Base-by-base conservation (phyloP, 257 asterid genomes). In the Scutellaria galericulata region DNA sequence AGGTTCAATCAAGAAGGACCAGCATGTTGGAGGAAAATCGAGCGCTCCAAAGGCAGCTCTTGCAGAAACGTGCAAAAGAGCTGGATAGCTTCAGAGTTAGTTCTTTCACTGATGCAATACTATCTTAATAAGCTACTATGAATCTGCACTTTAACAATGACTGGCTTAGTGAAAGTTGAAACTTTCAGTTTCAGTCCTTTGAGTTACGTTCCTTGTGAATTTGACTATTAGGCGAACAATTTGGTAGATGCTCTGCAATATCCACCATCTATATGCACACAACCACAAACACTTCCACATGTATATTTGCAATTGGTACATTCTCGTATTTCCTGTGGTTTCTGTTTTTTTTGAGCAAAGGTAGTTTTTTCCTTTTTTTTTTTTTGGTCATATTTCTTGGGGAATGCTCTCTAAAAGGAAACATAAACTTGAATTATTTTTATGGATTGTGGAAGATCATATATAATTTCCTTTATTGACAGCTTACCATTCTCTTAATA, bases 51-150 rank as follows among this genome's bases (percentile, higher is more conserved):
- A 86, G 89, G 71, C 97, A 94, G 80, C 87, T 91, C 64, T 78
- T 94, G 75, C 97, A 91, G 84, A 91, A 89, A 84, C 95, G 84
- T 31, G 92, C 91, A 0, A 87, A 83, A 75, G 97, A 94, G 73
- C 96, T 94, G 1, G 99, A 94, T 80, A 83, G 85, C 84, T 84
- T 88, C 81, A 86, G 83, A 83, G 97, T 94, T 66, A 79, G 89
- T 84, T 81, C 56, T 70, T 55, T 83, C 59, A 18, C 64, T 79
- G 20, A 14, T 39, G 40, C 64, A 63, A 42, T 46, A 56, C 45
- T 48, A 10, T 70, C 41, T 50, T 57, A 35, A 7, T 9, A 7
- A 44, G 22, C 48, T 45, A 48, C 6, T 20, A 41, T 1, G 9
- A 15, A 14, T 55, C 68, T 64, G 60, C 75, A 66, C 44, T 45